Evolutionary conservation across 1,284 basidiomycete species (phyloP), one percentile per base, ranked within the genome.

Genomic region (Leccinum proliferum): DNA sequence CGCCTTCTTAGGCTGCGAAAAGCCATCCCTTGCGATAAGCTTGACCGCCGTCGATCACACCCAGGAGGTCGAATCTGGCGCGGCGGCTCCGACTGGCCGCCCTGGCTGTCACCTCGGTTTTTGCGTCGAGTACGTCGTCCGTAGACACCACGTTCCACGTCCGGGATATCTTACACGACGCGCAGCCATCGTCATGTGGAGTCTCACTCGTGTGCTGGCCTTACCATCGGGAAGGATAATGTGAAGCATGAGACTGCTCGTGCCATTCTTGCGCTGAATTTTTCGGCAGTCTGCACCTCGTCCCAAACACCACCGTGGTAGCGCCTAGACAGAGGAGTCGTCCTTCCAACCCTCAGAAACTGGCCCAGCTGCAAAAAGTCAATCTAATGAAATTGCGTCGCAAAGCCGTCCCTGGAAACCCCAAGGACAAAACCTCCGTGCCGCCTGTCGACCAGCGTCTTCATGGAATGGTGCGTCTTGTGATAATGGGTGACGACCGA

Each of bases 311-410:
- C n/a, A n/a, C 71, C 46, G 52, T 67, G n/a, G 67, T 69, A 15
- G 62, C 62, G 4, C 73, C 67, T 50, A 69, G 62, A 63, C 68
- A 64, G 35, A 68, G 62, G 63, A 76, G 77, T 66, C 60, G 75
- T 43, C 78, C 81, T 11, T 77, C 77, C 2, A 81, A 87, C 66
- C 80, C 85, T 7, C 79, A 77, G 65, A 87, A 86, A 67, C 70
- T 81, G 14, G 82, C 80, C 0, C 83, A 85, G 66, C 72, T 80
- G 59, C 77, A 79, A 60, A 84, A 84, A 67, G 73, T 91, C 11
- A 81, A 86, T 67, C 68, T 86, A 8, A 89, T 92, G 81, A 89
- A 85, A 69, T 82, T 92, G 81, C 83, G 86, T 59, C 89, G 89
- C 70, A 79, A 77, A 58, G 90, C 90, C 11, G 67, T 77, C 48